Evolutionary conservation across 2,329 filamentous ascomycete species (phyloP).

Genomic region (Hymenoscyphus infarciens): DNA sequence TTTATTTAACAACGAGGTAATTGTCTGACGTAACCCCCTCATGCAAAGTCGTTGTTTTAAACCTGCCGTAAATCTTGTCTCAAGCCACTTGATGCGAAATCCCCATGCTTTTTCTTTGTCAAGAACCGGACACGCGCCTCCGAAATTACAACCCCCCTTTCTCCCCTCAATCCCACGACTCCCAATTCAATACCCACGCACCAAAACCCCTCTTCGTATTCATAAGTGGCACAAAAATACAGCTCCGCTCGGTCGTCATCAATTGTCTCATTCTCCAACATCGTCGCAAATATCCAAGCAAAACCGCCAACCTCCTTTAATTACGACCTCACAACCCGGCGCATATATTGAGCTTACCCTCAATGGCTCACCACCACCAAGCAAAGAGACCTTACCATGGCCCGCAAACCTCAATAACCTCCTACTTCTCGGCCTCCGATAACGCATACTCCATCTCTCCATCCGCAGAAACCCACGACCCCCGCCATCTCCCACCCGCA

Average conservation of each 20-base stretch:
- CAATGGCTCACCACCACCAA: constrained; percentile 28
- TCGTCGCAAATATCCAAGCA: background rate
- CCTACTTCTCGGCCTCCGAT: constrained; percentile 47
- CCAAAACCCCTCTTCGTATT: constrained; percentile 2
- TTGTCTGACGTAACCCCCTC: background rate
- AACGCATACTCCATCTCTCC: constrained; percentile 25
- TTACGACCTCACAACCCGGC: background rate
- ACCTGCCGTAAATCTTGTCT: background rate
- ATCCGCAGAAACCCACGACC: constrained; percentile 38
- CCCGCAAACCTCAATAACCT: constrained; percentile 56
- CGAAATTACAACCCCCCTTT: background rate
- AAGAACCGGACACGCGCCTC: background rate
- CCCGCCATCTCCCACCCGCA: constrained; percentile 39
- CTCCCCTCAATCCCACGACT: background rate
- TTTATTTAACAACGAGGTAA: background rate
- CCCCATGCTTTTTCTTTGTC: background rate
- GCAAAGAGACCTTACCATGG: constrained; percentile 60
- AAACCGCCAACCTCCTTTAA: background rate
- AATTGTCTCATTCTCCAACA: background rate
- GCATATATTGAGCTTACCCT: background rate
- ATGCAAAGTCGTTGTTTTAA: background rate
- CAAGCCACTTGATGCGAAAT: background rate
- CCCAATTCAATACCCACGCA: background rate
- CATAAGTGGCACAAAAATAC: constrained; percentile 1
- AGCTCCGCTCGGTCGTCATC: background rate